A percentile compares a stretch with the other conserved stretches of the same genome.
These are phyloP conservation scores for Rubroboletus pulcherrimus DNA, from an alignment of 768 basidiomycete species.

Conservation along the genomic window DNA sequence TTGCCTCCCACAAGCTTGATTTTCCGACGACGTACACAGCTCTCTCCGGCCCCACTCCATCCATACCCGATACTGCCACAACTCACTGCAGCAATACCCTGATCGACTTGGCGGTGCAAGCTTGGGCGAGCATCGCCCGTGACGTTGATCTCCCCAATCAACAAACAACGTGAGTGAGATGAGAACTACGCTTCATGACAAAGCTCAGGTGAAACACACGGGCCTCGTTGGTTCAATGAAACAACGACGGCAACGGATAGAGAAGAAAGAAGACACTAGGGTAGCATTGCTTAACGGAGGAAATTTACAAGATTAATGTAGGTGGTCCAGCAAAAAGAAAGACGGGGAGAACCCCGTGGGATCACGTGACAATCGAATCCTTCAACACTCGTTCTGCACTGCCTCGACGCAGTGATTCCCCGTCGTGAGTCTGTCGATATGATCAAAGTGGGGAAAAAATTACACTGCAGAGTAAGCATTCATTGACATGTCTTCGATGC, in stretches of 20 bases:
- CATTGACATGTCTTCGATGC: neutral
- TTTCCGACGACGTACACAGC: neutral
- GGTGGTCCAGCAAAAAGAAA: too few relatives aligned
- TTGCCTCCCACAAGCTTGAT: neutral
- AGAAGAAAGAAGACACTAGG: too few relatives aligned
- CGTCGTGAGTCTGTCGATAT: neutral
- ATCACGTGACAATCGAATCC: neutral
- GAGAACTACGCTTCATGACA: too few relatives aligned
- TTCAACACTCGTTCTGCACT: neutral
- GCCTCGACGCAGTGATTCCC: neutral
- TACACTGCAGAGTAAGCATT: too few relatives aligned
- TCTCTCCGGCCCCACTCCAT: slow-evolving; percentile 4
- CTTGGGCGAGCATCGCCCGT: neutral
- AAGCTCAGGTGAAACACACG: too few relatives aligned
- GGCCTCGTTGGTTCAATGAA: too few relatives aligned
- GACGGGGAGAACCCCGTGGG: neutral
- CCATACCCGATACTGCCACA: slow-evolving; percentile 16
- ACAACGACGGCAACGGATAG: too few relatives aligned
- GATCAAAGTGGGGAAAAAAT: neutral
- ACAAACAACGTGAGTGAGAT: neutral
- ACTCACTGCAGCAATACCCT: neutral
- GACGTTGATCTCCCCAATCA: neutral
- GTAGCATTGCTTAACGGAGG: too few relatives aligned
- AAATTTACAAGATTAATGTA: too few relatives aligned
- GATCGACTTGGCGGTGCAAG: neutral